A percentile compares a stretch with the other conserved stretches of the same genome.
Conservation (phyloP, 768 basidiomycete species). For the Mycena crocata region DNA sequence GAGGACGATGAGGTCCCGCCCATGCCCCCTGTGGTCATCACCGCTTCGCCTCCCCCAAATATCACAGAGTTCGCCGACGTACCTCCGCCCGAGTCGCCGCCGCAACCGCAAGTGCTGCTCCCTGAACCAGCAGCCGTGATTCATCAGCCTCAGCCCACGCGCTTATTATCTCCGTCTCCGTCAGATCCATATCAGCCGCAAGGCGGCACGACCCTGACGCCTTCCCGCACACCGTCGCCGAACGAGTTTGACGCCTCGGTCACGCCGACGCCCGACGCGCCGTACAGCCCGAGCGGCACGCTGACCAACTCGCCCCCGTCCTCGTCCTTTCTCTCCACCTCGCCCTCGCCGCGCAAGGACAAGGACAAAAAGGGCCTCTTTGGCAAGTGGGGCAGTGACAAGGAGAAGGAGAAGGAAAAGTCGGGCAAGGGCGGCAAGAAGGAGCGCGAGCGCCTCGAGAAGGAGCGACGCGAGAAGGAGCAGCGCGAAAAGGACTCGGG, state of each 20-base stretch:
- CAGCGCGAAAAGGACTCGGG: slow-evolving; percentile 71
- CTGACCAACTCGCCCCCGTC: slow-evolving; percentile 47
- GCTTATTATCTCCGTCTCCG: slow-evolving; percentile 52
- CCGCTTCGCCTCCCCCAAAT: slow-evolving; percentile 43
- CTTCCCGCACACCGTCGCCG: slow-evolving; percentile 74
- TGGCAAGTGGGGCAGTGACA: slow-evolving; percentile 67
- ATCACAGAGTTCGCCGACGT: slow-evolving; percentile 30
- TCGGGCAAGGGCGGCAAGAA: slow-evolving; percentile 51
- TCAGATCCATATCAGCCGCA: slow-evolving; percentile 45
- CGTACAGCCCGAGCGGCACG: slow-evolving; percentile 32
- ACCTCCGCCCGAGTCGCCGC: slow-evolving; percentile 29
- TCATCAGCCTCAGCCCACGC: slow-evolving; percentile 77
- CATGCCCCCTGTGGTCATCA: slow-evolving; percentile 41
- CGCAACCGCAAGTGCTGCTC: slow-evolving; percentile 40
- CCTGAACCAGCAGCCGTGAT: slow-evolving; percentile 57
- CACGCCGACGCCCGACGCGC: slow-evolving; percentile 33
- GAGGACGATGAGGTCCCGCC: slow-evolving; percentile 59
- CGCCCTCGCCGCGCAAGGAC: slow-evolving; percentile 64
- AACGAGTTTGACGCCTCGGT: slow-evolving; percentile 47
- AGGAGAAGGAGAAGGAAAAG: slow-evolving; percentile 57
- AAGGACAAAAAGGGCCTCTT: slow-evolving; percentile 77
- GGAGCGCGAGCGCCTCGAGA: slow-evolving; percentile 54
- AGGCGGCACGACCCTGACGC: slow-evolving; percentile 44
- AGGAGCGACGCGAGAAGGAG: slow-evolving; percentile 62
- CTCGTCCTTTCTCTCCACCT: slow-evolving; percentile 45